Percentiles rank a stretch among this genome's conserved stretches.
Conservation (phyloP, 495 filamentous ascomycete genomes). For the Glonium stellatum region DNA sequence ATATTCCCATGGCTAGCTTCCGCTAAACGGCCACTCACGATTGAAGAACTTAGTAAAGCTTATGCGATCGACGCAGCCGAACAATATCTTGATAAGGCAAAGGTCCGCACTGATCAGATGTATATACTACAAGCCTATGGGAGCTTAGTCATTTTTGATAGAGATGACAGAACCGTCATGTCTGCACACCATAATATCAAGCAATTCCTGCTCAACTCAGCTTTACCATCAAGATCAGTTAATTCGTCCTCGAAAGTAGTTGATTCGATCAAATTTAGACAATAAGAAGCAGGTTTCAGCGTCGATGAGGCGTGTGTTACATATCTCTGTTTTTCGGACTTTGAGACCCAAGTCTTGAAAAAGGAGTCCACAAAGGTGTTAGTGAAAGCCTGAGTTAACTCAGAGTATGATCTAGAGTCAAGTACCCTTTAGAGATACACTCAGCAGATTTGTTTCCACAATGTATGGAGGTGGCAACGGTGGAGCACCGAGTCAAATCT, state of each 20-base stretch:
- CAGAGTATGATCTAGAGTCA: too few relatives aligned
- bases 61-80: conserved; percentile 16
- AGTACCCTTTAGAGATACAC: too few relatives aligned
- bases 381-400: too few relatives aligned
- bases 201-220: conserved; percentile 14
- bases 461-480: too few relatives aligned
- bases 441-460: too few relatives aligned
- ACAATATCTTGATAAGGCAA: conserved; percentile 5
- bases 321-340: conserved; percentile 18
- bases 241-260: conserved; percentile 12
- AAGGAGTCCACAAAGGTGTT: too few relatives aligned
- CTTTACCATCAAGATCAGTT: not conserved
- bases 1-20: conserved; percentile 22
- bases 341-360: conserved; percentile 11
- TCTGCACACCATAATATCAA: conserved; percentile 28
- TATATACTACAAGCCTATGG: conserved; percentile 17
- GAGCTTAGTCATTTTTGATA: conserved; percentile 20
- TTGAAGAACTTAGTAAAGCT: conserved; percentile 27
- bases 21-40: conserved; percentile 19
- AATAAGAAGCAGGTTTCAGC: not conserved
- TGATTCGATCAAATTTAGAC: conserved; percentile 4
- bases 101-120: conserved; percentile 2
- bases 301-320: conserved; percentile 13
- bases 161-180: conserved; percentile 18
- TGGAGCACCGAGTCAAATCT: too few relatives aligned